phyloP scores from a whole-genome alignment of 2,329 filamentous ascomycete genomes.

The Diaporthe humulicola region DNA sequence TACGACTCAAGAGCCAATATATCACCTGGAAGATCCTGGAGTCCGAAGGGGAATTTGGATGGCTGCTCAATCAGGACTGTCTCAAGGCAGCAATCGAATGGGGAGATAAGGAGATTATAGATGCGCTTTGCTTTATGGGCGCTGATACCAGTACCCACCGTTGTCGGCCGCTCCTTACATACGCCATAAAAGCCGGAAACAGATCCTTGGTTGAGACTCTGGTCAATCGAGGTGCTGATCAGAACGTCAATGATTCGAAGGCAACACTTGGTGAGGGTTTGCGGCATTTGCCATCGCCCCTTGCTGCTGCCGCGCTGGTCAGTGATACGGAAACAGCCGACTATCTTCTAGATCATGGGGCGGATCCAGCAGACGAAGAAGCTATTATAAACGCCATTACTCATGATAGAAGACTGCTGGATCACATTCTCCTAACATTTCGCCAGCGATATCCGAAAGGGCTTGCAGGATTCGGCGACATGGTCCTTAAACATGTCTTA shows the following conservation, averaged over 20 bases:
- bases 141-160: neutral
- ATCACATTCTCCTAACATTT: neutral
- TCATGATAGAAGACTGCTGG: neutral
- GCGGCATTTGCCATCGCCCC: neutral
- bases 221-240: neutral
- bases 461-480: neutral
- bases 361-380: neutral
- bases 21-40: neutral
- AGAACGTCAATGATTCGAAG: neutral
- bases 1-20: neutral
- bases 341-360: neutral
- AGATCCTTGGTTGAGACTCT: neutral
- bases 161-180: neutral
- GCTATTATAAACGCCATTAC: neutral
- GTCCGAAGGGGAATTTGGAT: neutral
- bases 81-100: neutral
- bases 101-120: neutral
- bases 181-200: neutral
- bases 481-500: neutral
- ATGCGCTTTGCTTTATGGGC: neutral
- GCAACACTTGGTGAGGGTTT: too few relatives aligned
- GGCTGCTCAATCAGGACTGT: too few relatives aligned
- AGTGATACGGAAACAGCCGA: neutral
- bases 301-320: conserved; percentile 1
- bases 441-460: neutral